Evolutionary conservation across 306 rosid species (phyloP).

Genomic region (Cicer cuneatum): DNA sequence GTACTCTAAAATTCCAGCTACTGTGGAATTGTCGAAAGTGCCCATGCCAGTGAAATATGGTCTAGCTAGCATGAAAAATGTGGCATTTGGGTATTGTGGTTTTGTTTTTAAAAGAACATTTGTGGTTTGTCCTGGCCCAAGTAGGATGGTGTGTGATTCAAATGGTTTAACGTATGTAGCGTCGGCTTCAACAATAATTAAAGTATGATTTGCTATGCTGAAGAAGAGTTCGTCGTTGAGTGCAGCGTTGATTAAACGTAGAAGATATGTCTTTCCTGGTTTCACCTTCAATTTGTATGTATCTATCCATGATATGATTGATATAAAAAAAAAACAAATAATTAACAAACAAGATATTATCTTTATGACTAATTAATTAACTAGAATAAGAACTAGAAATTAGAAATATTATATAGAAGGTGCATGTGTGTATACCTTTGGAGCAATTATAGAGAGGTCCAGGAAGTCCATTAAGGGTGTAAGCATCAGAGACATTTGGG

Average conservation of each 20-base stretch:
- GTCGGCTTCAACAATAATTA: conserved; percentile 68
- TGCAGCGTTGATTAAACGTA: conserved; percentile 81
- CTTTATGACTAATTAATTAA: too few species aligned
- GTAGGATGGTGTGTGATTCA: conserved; percentile 46
- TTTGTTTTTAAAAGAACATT: conserved; percentile 64
- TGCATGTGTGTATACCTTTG: conserved; percentile 43
- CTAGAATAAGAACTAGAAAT: too few species aligned
- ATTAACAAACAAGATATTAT: neutral
- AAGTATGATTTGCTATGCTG: conserved; percentile 78
- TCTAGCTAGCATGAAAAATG: conserved; percentile 67
- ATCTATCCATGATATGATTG: conserved; percentile 39
- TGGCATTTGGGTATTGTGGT: conserved; percentile 51
- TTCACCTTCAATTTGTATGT: conserved; percentile 69
- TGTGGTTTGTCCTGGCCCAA: conserved; percentile 77
- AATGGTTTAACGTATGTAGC: conserved; percentile 71
- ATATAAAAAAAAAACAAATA: neutral
- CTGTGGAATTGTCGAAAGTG: conserved; percentile 76
- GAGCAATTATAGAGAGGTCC: conserved; percentile 81
- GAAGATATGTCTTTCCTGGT: conserved; percentile 73
- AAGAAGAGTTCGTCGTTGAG: conserved; percentile 81
- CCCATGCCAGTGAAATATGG: conserved; percentile 79
- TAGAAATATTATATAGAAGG: neutral
- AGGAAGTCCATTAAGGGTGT: conserved; percentile 73
- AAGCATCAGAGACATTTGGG: conserved; percentile 82
- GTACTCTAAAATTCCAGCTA: conserved; percentile 72